Percentiles rank a stretch among this genome's conserved stretches.
These are phyloP conservation scores for Rhypophila decipiens DNA, from an alignment of 495 filamentous ascomycete genomes.

Conservation along the genomic window DNA sequence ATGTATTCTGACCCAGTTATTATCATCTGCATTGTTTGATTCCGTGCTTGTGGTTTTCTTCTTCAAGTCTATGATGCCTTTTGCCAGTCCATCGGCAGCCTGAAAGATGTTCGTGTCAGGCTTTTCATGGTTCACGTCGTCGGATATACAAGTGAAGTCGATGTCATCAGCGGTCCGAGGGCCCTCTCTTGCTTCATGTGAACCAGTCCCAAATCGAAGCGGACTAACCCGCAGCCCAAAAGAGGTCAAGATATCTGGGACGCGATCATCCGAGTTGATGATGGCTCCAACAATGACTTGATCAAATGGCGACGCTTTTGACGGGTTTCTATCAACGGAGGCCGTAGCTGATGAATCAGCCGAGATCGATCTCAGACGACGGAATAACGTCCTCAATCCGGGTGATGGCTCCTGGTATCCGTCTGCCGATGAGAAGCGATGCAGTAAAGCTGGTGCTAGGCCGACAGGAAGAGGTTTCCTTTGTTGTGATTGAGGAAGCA, in stretches of 20 bases:
- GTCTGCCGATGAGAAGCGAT: slow-evolving; percentile 53
- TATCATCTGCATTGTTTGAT: background rate
- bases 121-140: slow-evolving; percentile 66
- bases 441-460: slow-evolving; percentile 49
- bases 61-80: too few species aligned
- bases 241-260: slow-evolving; percentile 53
- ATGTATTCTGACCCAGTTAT: slow-evolving; percentile 48
- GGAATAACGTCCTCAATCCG: slow-evolving; percentile 34
- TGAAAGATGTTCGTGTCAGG: slow-evolving; percentile 58
- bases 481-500: slow-evolving; percentile 3
- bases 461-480: slow-evolving; percentile 32
- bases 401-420: slow-evolving; percentile 53
- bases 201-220: slow-evolving; percentile 9
- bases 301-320: slow-evolving; percentile 14
- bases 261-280: slow-evolving; percentile 73
- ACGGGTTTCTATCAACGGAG: too few species aligned
- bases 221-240: slow-evolving; percentile 53
- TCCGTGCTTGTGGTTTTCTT: background rate
- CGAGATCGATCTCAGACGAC: slow-evolving; percentile 24
- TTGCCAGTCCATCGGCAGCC: slow-evolving; percentile 50
- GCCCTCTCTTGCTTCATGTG: too few species aligned
- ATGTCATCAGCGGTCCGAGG: slow-evolving; percentile 35
- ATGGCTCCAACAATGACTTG: slow-evolving; percentile 56
- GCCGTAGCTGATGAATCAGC: too few species aligned
- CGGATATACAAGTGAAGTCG: slow-evolving; percentile 63